These are phyloP conservation scores for Mycena leptocephala DNA, from an alignment of 768 basidiomycete genomes.

Conservation along the genomic window DNA sequence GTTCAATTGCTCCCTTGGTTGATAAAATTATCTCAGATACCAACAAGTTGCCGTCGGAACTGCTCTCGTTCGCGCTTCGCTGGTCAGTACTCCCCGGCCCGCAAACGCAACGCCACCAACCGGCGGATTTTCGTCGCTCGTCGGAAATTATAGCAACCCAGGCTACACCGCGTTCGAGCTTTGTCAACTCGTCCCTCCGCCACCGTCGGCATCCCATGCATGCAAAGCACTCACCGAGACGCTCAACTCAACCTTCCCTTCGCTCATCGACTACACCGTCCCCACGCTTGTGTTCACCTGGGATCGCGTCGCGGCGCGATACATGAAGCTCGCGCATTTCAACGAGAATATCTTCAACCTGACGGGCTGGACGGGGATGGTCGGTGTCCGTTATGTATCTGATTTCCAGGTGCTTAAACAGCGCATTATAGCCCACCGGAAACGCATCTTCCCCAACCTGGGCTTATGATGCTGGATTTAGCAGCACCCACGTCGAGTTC, in stretches of 20 bases:
- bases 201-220: slow-evolving; percentile 4
- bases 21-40: background rate
- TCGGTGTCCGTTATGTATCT: background rate
- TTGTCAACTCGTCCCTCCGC: slow-evolving; percentile 23
- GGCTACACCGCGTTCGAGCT: slow-evolving; percentile 29
- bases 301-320: slow-evolving; percentile 16
- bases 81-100: slow-evolving; percentile 21
- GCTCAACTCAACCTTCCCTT: slow-evolving; percentile 15
- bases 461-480: slow-evolving; percentile 23
- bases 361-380: slow-evolving; percentile 28
- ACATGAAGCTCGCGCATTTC: slow-evolving; percentile 31
- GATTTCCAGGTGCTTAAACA: background rate
- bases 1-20: background rate
- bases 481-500: slow-evolving; percentile 17
- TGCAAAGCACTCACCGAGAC: slow-evolving; percentile 15
- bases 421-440: slow-evolving; percentile 19
- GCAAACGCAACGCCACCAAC: slow-evolving; percentile 27
- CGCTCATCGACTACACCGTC: slow-evolving; percentile 9
- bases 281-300: slow-evolving; percentile 33
- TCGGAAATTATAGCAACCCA: slow-evolving; percentile 31
- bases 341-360: slow-evolving; percentile 31
- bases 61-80: background rate
- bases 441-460: slow-evolving; percentile 31
- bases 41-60: slow-evolving; percentile 23
- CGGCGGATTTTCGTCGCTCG: slow-evolving; percentile 12